A percentile compares a stretch with the other conserved stretches of the same genome.
Conservation (phyloP, 192 early-diverging fungal genomes). For the Linnemannia hyalina region DNA sequence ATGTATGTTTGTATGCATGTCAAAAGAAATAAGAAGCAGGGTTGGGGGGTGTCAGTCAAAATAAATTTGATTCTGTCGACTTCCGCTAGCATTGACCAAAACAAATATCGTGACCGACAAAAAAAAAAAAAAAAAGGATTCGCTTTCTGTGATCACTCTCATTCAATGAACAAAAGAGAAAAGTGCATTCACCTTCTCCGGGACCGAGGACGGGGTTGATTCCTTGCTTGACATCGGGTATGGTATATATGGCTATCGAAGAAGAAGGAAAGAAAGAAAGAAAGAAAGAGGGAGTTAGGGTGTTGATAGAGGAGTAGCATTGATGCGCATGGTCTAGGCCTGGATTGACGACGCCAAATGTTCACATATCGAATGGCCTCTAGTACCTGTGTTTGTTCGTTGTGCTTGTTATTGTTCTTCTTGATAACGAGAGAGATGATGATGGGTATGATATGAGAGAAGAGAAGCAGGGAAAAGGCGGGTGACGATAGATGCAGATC, state of each 20-base stretch:
- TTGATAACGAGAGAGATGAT: too few species aligned
- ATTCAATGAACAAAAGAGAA: not conserved
- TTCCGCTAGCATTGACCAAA: not conserved
- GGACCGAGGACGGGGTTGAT: constrained; percentile 40
- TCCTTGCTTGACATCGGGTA: constrained; percentile 40
- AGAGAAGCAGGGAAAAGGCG: too few species aligned
- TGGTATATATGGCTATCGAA: not conserved
- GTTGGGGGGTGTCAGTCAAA: too few species aligned
- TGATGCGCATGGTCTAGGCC: not conserved
- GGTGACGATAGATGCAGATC: too few species aligned
- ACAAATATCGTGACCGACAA: constrained; percentile 1
- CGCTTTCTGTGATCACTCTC: not conserved
- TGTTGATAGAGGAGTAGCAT: not conserved
- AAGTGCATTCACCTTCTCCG: constrained; percentile 33
- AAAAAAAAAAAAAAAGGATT: not conserved
- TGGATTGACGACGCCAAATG: too few species aligned
- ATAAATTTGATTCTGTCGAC: too few species aligned
- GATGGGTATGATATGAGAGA: too few species aligned
- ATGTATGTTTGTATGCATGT: too few species aligned
- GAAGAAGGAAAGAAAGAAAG: not conserved
- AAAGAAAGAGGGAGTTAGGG: not conserved
- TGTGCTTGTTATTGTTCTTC: too few species aligned
- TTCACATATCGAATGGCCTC: too few species aligned
- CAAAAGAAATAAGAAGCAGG: not conserved
- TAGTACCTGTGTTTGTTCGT: too few species aligned